A percentile compares a stretch with the other conserved stretches of the same genome.
Evolutionary conservation across 2,329 filamentous ascomycete genomes (phyloP).

Genomic region (Trichoderma oligosporum): DNA sequence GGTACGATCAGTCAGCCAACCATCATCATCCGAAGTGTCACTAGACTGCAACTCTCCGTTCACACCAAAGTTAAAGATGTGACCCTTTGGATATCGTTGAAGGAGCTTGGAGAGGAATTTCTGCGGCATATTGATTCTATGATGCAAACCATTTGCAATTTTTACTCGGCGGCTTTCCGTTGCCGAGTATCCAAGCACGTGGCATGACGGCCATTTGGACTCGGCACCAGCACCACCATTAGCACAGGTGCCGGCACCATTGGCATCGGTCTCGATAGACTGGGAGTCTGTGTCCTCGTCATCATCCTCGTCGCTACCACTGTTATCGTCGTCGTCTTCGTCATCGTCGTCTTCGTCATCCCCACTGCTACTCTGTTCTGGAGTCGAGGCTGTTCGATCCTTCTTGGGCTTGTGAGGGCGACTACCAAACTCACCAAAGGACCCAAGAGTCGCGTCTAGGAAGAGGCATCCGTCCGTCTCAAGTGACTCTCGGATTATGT

Average conservation of each 20-base stretch:
- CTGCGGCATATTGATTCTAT: conserved; percentile 34
- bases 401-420: neutral
- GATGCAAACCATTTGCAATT: conserved; percentile 21
- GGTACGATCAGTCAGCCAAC: conserved; percentile 9
- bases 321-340: neutral
- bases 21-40: conserved; percentile 30
- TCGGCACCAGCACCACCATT: neutral
- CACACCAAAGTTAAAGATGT: conserved; percentile 44
- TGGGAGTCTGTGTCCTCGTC: neutral
- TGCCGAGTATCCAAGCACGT: conserved; percentile 40
- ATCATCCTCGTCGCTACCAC: neutral
- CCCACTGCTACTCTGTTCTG: conserved; percentile 25
- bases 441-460: conserved; percentile 34
- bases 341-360: conserved; percentile 1
- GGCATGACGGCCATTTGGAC: conserved; percentile 25
- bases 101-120: conserved; percentile 40
- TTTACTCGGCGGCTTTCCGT: conserved; percentile 33
- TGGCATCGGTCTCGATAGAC: neutral
- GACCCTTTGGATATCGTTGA: conserved; percentile 44
- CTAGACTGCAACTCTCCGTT: conserved; percentile 35
- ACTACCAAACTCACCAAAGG: conserved; percentile 19
- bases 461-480: conserved; percentile 38
- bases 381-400: neutral
- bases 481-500: conserved; percentile 41
- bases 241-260: neutral